Base-by-base conservation (phyloP, 2,329 filamentous ascomycete genomes). In the Trematosphaeria pertusa region DNA sequence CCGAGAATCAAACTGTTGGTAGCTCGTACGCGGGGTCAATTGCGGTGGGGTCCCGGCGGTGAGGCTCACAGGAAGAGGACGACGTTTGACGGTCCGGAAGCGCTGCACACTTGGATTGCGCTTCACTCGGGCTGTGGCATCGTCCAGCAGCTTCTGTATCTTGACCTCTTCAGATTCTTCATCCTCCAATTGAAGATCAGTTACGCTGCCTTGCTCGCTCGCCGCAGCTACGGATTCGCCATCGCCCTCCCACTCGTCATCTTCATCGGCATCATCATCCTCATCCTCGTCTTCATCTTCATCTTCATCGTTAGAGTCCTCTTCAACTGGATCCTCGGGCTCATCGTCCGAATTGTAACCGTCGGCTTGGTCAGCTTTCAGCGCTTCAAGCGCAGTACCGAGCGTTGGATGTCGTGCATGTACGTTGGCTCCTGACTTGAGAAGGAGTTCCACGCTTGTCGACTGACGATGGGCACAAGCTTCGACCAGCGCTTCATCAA, bases 401-500 rank as follows among this genome's bases (percentile, higher is more conserved):
- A 53, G 46, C 12, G 24, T 50, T 3, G 52, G 42, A 43, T 63
- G 56, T 22, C 46, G 50, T 10, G 43, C 28, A 38, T 56, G 48
- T 5, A 63, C 47, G 30, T 59, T 59, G 5, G 58, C 59, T 18
- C 56, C 54, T 15, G 38, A 43, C 28, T 63, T 56, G 2, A 63
- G 45, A 18, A 63, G 39, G 6, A 32, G 31, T 24, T 61, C 57
- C 0, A 63, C 59, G n/a, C 48, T 56, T 8, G 45, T 20, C 3
- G 52, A 40, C 37, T 62, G 58, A 22, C 55, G 54, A 42, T 59
- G 42, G 15, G 56, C 58, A n/a, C 50, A 55, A 4, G 60, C 52
- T 31, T 62, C 52, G 2, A 61, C 46, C 8, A 63, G 39, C 9
- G 60, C 59, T 19, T 62, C 60, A 36, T 63, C 60, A 1, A 63